Percentiles rank a stretch among this genome's conserved stretches.
These are phyloP conservation scores for Paraleonurus japonicus DNA, from an alignment of 257 asterid genomes.

Conservation along the genomic window DNA sequence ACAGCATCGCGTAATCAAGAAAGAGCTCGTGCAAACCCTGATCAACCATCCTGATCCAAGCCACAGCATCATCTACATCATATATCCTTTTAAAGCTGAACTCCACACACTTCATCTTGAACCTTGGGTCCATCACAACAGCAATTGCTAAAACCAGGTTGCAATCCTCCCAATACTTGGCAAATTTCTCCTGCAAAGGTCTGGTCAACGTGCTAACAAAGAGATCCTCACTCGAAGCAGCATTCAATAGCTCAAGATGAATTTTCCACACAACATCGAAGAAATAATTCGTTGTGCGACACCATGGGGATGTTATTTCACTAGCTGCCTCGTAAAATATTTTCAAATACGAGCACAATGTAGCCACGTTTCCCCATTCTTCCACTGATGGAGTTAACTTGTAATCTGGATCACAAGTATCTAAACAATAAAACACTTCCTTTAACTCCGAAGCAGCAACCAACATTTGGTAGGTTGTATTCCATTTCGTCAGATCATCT, in stretches of 20 bases:
- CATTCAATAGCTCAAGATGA: constrained; percentile 51
- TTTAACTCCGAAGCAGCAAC: constrained; percentile 70
- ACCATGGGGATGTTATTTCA: constrained; percentile 43
- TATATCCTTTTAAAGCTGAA: constrained; percentile 52
- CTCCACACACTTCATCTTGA: constrained; percentile 60
- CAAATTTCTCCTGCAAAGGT: constrained; percentile 45
- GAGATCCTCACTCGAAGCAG: constrained; percentile 38
- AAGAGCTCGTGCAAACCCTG: constrained; percentile 54
- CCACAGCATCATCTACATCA: constrained; percentile 36
- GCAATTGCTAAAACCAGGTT: constrained; percentile 56
- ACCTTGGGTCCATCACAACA: constrained; percentile 74
- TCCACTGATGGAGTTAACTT: constrained; percentile 42
- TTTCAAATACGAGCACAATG: constrained; percentile 59
- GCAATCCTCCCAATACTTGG: constrained; percentile 62
- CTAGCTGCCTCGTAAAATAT: constrained; percentile 66
- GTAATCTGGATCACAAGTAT: constrained; percentile 63
- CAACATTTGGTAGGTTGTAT: constrained; percentile 84
- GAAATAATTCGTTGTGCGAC: constrained; percentile 58
- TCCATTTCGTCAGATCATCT: constrained; percentile 73
- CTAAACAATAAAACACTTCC: constrained; percentile 74
- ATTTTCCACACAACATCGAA: constrained; percentile 60
- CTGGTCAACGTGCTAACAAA: constrained; percentile 40
- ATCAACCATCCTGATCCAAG: constrained; percentile 44
- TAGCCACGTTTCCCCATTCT: constrained; percentile 73
- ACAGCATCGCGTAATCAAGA: constrained; percentile 39